Evolutionary conservation across 78 protist species (phyloP).

Genomic region (Guillardia theta): DNA sequence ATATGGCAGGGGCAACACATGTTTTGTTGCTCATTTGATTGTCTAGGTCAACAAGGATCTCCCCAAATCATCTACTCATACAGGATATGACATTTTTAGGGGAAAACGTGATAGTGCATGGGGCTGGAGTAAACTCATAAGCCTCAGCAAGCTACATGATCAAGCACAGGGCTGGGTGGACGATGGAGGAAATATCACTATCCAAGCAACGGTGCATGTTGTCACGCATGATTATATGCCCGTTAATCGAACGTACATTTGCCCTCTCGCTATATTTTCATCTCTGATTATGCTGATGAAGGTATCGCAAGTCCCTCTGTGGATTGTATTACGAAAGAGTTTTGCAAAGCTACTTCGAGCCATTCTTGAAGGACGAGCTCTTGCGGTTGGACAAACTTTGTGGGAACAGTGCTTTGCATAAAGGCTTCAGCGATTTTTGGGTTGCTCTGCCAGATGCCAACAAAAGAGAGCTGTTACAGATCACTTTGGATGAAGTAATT

Average conservation of each 20-base stretch:
- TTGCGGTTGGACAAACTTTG: not conserved
- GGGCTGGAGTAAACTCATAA: conserved; percentile 15
- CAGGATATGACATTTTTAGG: not conserved
- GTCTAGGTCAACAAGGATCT: not conserved
- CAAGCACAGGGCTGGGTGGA: not conserved
- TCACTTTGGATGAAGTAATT: not conserved
- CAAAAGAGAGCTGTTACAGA: not conserved
- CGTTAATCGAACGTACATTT: not conserved
- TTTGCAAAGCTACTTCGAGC: not conserved
- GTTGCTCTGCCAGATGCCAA: not conserved
- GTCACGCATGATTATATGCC: conserved; percentile 3
- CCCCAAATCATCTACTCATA: not conserved
- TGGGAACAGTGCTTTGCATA: not conserved
- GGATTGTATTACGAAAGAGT: not conserved
- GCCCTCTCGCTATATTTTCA: not conserved
- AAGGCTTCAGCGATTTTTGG: conserved; percentile 19
- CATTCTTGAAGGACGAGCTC: not conserved
- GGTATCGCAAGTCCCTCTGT: not conserved
- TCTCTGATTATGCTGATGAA: not conserved
- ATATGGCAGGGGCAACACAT: not conserved
- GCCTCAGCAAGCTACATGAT: not conserved
- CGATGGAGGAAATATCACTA: not conserved
- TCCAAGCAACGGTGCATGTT: conserved; percentile 2
- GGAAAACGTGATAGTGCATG: conserved; percentile 1
- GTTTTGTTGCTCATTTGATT: not conserved